These are phyloP conservation scores for Auricularia auricula-judae DNA, from an alignment of 768 basidiomycete species.

Conservation along the genomic window DNA sequence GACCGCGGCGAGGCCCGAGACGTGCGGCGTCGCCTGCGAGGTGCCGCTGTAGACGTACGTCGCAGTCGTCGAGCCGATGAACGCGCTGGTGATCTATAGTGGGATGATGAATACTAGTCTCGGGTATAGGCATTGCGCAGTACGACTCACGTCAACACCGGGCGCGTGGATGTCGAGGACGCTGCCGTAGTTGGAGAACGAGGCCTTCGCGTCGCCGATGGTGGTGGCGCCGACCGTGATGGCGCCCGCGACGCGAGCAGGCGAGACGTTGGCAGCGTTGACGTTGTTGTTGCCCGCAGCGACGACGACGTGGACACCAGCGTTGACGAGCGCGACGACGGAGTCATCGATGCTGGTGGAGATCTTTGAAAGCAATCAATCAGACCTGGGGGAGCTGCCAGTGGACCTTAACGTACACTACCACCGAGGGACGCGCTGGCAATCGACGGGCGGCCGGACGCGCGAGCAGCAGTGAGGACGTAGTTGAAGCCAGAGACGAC, in stretches of 20 bases:
- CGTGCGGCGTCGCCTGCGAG: not conserved
- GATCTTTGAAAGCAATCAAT: not conserved
- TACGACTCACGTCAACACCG: too few species aligned
- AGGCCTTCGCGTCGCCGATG: constrained; percentile 24
- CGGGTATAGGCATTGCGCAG: too few species aligned
- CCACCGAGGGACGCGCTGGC: constrained; percentile 2
- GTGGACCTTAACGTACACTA: not conserved
- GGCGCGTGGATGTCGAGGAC: constrained; percentile 27
- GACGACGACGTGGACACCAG: constrained; percentile 22
- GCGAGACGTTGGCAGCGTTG: constrained; percentile 7
- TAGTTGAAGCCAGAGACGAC: constrained; percentile 22
- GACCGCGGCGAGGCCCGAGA: not conserved
- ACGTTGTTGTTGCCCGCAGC: constrained; percentile 10
- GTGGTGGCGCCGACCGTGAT: constrained; percentile 15
- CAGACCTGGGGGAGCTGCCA: not conserved
- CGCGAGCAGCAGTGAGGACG: constrained; percentile 13
- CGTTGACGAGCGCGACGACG: constrained; percentile 3
- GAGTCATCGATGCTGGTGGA: constrained; percentile 4
- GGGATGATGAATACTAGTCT: not conserved
- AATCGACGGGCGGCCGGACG: constrained; percentile 4
- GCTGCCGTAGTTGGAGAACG: constrained; percentile 29
- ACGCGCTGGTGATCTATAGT: not conserved
- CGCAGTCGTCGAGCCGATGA: not conserved
- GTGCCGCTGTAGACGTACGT: not conserved
- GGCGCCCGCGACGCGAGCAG: constrained; percentile 8